Evolutionary conservation across 805 yeast species (phyloP).

Genomic region (Naumovozyma castellii): DNA sequence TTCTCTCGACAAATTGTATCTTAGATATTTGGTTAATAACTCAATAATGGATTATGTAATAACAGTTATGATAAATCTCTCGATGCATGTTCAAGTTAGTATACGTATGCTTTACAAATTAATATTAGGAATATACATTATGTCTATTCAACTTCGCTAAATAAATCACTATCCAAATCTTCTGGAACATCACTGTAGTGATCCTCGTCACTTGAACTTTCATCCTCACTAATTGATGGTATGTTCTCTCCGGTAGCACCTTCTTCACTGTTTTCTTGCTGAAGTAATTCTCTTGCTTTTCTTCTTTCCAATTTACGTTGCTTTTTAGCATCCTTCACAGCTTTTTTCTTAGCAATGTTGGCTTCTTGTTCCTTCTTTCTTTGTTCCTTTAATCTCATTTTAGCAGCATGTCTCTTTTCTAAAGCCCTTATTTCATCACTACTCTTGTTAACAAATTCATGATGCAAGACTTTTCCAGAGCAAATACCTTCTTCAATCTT

Average conservation of each 20-base stretch:
- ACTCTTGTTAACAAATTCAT: constrained; percentile 57
- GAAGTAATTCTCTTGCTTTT: constrained; percentile 25
- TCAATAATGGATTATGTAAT: too few relatives aligned
- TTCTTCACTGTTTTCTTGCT: constrained; percentile 18
- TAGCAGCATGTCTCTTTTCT: constrained; percentile 58
- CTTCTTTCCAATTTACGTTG: constrained; percentile 54
- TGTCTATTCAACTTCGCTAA: constrained; percentile 34
- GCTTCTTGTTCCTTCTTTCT: constrained; percentile 73
- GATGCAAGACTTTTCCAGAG: constrained; percentile 80
- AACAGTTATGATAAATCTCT: neutral
- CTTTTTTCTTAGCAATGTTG: constrained; percentile 66
- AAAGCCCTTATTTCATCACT: constrained; percentile 48
- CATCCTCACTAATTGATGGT: constrained; percentile 12
- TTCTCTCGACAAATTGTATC: too few relatives aligned
- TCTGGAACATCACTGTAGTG: constrained; percentile 35
- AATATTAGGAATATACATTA: neutral
- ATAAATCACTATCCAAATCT: constrained; percentile 39
- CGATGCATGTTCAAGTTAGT: neutral
- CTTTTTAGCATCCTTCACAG: constrained; percentile 62
- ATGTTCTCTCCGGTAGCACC: constrained; percentile 18
- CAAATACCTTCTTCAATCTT: constrained; percentile 93
- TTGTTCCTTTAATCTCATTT: constrained; percentile 52
- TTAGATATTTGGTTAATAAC: too few relatives aligned
- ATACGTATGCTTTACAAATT: neutral
- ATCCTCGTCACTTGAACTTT: constrained; percentile 26